Evolutionary conservation across 352 stramenopile species (phyloP).

Genomic region (Phytophthora palmivora): DNA sequence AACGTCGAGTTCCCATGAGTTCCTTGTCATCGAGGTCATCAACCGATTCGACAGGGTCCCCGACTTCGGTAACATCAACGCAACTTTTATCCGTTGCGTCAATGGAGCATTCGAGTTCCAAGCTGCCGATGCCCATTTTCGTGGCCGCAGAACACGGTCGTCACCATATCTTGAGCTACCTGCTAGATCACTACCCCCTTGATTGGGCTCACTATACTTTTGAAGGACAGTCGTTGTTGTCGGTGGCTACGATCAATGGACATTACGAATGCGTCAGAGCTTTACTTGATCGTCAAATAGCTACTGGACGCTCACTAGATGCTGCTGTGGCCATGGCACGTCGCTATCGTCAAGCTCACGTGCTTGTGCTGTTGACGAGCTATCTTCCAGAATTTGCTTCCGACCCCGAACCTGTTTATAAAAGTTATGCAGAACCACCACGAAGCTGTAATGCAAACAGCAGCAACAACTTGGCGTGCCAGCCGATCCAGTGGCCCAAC

Average conservation of each 20-base stretch:
- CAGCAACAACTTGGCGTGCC: neutral
- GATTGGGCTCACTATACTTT: slow-evolving; percentile 61
- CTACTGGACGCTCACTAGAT: slow-evolving; percentile 43
- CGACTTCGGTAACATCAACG: slow-evolving; percentile 18
- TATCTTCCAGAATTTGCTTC: slow-evolving; percentile 61
- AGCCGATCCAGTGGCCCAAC: slow-evolving; percentile 18
- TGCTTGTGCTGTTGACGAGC: slow-evolving; percentile 76
- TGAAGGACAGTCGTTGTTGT: slow-evolving; percentile 67
- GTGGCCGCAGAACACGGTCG: slow-evolving; percentile 64
- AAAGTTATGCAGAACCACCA: slow-evolving; percentile 11
- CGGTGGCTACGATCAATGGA: slow-evolving; percentile 64
- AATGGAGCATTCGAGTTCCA: slow-evolving; percentile 36
- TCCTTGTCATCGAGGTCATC: slow-evolving; percentile 36
- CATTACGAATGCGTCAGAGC: slow-evolving; percentile 78
- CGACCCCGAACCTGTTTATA: slow-evolving; percentile 32
- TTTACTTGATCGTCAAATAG: slow-evolving; percentile 47
- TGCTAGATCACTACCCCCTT: slow-evolving; percentile 42
- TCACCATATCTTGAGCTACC: slow-evolving; percentile 55
- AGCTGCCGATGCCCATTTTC: slow-evolving; percentile 63
- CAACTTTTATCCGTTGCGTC: slow-evolving; percentile 26
- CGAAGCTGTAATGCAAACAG: slow-evolving; percentile 6
- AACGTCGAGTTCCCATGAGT: slow-evolving; percentile 44
- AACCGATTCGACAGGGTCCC: slow-evolving; percentile 19
- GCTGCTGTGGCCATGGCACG: slow-evolving; percentile 59
- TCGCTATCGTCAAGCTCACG: slow-evolving; percentile 63